These are phyloP conservation scores for Melampsora americana DNA, from an alignment of 1,284 basidiomycete species.

Conservation along the genomic window DNA sequence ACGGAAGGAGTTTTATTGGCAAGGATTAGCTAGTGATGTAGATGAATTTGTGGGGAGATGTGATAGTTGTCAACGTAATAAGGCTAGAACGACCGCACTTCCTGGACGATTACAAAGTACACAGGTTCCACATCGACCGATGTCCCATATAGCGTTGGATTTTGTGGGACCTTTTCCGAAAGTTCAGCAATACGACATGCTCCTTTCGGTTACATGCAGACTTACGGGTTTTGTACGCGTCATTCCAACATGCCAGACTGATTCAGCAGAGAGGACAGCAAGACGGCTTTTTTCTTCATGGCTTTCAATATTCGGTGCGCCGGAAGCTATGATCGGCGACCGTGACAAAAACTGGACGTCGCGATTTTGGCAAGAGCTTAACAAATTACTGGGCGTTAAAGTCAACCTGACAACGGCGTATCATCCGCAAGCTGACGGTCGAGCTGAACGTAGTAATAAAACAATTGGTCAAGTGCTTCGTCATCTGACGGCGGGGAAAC, in stretches of 20 bases:
- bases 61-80: slow-evolving; percentile 44
- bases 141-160: slow-evolving; percentile 40
- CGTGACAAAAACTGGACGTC: slow-evolving; percentile 49
- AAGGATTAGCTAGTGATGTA: slow-evolving; percentile 52
- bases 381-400: background rate
- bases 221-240: background rate
- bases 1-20: slow-evolving; percentile 56
- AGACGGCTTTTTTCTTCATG: background rate
- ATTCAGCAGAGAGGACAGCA: too few species aligned
- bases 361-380: slow-evolving; percentile 49
- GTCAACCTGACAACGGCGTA: slow-evolving; percentile 30
- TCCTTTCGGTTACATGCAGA: background rate
- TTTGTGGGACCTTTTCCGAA: slow-evolving; percentile 5
- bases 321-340: slow-evolving; percentile 48
- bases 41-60: background rate
- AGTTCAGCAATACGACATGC: background rate
- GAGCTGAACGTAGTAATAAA: slow-evolving; percentile 49
- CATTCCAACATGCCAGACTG: background rate
- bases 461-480: too few species aligned
- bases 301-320: slow-evolving; percentile 44
- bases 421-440: too few species aligned
- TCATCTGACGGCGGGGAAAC: slow-evolving; percentile 49
- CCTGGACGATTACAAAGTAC: too few species aligned
- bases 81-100: slow-evolving; percentile 29
- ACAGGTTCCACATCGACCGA: slow-evolving; percentile 3